Evolutionary conservation across 1,284 basidiomycete genomes (phyloP).

Genomic region (Ganoderma lingzhi): DNA sequence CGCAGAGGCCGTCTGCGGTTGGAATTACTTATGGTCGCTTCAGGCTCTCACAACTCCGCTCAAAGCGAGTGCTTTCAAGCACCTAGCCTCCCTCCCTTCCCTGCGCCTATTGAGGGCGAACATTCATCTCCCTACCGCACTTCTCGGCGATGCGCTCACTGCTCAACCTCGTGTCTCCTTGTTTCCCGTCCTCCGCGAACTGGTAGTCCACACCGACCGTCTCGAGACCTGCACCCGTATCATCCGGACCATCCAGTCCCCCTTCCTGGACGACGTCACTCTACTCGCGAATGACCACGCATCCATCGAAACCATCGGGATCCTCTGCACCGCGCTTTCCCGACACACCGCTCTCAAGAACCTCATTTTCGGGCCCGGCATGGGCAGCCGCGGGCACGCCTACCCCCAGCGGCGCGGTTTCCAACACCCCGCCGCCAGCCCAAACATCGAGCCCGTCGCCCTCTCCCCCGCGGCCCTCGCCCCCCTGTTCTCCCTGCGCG

Average conservation of each 20-base stretch:
- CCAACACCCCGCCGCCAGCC: background rate
- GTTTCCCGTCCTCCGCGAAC: background rate
- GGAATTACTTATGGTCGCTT: conserved; percentile 2
- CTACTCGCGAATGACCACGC: background rate
- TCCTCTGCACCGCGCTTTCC: background rate
- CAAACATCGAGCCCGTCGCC: background rate
- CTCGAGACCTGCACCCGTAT: background rate
- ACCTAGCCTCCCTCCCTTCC: background rate
- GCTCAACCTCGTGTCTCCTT: background rate
- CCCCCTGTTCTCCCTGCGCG: background rate
- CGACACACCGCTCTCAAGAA: background rate
- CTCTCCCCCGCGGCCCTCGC: background rate
- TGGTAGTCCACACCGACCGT: background rate
- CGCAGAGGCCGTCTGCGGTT: background rate
- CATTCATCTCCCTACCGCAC: background rate
- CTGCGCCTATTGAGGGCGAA: background rate
- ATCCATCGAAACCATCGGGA: background rate
- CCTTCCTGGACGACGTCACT: background rate
- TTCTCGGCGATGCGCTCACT: background rate
- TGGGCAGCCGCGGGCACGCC: background rate
- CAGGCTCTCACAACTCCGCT: conserved; percentile 2
- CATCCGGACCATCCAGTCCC: background rate
- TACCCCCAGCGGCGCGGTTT: background rate
- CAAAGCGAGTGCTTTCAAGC: background rate
- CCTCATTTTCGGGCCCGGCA: background rate